Percentiles rank a stretch among this genome's conserved stretches.
Evolutionary conservation across 495 filamentous ascomycete genomes (phyloP).

Genomic region (Penicillium turbatum): DNA sequence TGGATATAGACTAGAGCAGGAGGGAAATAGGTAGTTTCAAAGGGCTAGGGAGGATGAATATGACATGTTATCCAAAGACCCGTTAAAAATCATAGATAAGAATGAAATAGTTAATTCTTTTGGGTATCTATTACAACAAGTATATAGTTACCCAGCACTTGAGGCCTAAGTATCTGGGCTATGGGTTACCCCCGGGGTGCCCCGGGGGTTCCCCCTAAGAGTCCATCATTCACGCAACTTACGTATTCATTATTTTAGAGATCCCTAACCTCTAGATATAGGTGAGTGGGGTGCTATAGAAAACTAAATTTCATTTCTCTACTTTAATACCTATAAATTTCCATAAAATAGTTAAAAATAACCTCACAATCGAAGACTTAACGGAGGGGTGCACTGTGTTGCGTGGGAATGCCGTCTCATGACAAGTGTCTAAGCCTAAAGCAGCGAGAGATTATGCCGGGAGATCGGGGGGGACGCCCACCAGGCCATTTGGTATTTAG

Average conservation of each 20-base stretch:
- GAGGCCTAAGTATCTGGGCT: background rate
- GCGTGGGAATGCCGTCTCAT: background rate
- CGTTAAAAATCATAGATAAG: too few relatives aligned
- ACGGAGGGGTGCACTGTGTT: background rate
- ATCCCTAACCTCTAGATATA: background rate
- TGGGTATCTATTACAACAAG: too few relatives aligned
- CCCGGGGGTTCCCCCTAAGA: background rate
- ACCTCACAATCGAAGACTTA: background rate
- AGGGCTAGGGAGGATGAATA: too few relatives aligned
- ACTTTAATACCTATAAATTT: background rate
- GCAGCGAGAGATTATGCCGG: conserved; percentile 17
- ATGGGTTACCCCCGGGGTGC: background rate
- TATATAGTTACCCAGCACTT: background rate
- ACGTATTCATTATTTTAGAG: background rate
- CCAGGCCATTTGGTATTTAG: conserved; percentile 23
- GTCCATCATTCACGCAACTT: background rate
- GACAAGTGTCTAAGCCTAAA: conserved; percentile 27
- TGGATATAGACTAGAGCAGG: background rate
- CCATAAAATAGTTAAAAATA: background rate
- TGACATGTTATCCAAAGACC: too few relatives aligned
- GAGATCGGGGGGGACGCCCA: conserved; percentile 2
- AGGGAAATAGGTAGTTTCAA: too few relatives aligned
- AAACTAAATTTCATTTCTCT: background rate
- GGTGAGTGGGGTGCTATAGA: too few relatives aligned
- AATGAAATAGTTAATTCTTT: too few relatives aligned